A percentile compares a stretch with the other conserved stretches of the same genome.
These are phyloP conservation scores for Dichotomopilus funicola DNA, from an alignment of 2,329 filamentous ascomycete species.

Conservation along the genomic window DNA sequence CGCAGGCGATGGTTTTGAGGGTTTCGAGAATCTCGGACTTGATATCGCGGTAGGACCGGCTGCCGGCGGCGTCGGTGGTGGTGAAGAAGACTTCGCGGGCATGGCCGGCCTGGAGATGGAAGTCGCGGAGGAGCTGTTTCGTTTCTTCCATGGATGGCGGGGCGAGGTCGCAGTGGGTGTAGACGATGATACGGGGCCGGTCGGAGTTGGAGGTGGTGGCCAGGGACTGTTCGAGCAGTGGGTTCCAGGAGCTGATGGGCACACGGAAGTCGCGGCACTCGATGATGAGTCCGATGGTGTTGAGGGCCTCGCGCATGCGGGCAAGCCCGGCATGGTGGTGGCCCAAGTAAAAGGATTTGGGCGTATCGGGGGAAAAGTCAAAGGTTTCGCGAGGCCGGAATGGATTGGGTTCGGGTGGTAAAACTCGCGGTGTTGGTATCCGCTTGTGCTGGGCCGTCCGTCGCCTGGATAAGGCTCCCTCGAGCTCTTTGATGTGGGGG, in stretches of 20 bases:
- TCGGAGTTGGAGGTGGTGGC: conserved; percentile 50
- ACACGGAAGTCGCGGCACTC: conserved; percentile 93
- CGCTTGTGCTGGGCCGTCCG: conserved; percentile 1
- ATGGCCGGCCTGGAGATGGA: conserved; percentile 16
- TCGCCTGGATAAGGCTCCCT: too few species aligned
- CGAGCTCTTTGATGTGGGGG: too few species aligned
- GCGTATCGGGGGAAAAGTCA: conserved; percentile 64
- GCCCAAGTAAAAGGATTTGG: conserved; percentile 87
- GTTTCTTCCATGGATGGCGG: conserved; percentile 13
- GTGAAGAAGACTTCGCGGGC: conserved; percentile 29
- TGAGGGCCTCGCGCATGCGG: conserved; percentile 75
- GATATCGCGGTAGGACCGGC: neutral
- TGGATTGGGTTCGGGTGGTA: conserved; percentile 15
- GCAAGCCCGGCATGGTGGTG: conserved; percentile 79
- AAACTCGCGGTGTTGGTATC: conserved; percentile 5
- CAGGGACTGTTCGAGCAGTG: conserved; percentile 73
- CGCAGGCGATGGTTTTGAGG: conserved; percentile 44
- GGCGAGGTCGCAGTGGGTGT: conserved; percentile 82
- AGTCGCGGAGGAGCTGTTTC: conserved; percentile 1
- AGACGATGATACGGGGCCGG: conserved; percentile 72
- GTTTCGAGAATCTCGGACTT: conserved; percentile 36
- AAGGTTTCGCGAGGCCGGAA: conserved; percentile 74
- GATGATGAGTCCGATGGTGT: conserved; percentile 77
- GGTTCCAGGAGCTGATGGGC: conserved; percentile 83
- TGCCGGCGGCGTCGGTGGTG: conserved; percentile 26